A percentile compares a stretch with the other conserved stretches of the same genome.
These are phyloP conservation scores for Arachis stenosperma DNA, from an alignment of 306 rosid species.

Conservation along the genomic window DNA sequence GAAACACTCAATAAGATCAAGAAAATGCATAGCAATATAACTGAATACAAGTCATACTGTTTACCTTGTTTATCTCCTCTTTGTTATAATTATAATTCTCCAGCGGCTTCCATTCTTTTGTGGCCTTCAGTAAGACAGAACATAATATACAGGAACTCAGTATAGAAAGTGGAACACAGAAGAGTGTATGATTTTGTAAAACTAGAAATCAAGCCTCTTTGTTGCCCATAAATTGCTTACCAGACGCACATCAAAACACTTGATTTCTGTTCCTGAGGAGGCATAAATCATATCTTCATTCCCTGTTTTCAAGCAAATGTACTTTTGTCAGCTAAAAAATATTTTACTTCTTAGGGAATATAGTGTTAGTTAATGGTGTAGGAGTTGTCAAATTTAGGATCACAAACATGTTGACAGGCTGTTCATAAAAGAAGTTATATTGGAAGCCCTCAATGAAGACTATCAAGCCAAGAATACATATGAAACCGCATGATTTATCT, in stretches of 20 bases:
- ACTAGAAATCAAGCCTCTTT: conserved; percentile 23
- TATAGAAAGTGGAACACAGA: conserved; percentile 20
- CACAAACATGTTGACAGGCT: neutral
- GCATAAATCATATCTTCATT: conserved; percentile 76
- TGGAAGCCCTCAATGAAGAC: neutral
- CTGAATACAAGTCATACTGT: conserved; percentile 25
- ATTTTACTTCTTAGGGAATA: too few relatives aligned
- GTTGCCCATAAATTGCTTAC: conserved; percentile 53
- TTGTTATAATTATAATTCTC: conserved; percentile 74
- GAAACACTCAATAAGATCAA: conserved; percentile 31
- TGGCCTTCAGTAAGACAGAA: conserved; percentile 57
- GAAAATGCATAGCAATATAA: conserved; percentile 29
- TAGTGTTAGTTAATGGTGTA: neutral
- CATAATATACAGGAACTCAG: conserved; percentile 37
- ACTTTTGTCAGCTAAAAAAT: conserved; percentile 6
- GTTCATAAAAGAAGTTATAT: neutral
- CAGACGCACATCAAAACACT: conserved; percentile 82
- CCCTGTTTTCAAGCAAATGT: conserved; percentile 60
- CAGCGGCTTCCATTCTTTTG: conserved; percentile 61
- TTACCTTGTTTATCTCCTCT: conserved; percentile 96
- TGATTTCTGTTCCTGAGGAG: conserved; percentile 83
- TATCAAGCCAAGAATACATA: conserved; percentile 8
- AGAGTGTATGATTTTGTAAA: neutral
- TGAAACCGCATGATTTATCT: neutral
- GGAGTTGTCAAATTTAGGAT: neutral